phyloP scores from a whole-genome alignment of 352 stramenopile species.

The Globisporangium radiosum region DNA sequence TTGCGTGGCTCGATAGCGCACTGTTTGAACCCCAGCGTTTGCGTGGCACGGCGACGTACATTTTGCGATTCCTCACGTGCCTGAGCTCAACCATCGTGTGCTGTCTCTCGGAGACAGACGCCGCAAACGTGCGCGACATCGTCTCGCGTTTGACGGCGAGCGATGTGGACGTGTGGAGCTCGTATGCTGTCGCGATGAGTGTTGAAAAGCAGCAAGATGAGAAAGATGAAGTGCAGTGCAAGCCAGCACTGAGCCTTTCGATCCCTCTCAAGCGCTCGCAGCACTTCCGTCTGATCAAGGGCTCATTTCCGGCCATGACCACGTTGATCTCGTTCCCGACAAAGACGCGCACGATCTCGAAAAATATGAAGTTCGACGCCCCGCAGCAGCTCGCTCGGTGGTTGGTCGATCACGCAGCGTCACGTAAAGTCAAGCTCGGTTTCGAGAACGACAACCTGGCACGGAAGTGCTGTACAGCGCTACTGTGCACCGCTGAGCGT shows the following conservation, averaged over 20 bases:
- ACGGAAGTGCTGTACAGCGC: constrained; percentile 9
- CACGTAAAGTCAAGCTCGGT: constrained; percentile 13
- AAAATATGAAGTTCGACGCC: constrained; percentile 9
- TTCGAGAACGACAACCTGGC: constrained; percentile 5
- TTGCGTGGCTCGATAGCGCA: constrained; percentile 43
- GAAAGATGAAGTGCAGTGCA: constrained; percentile 4
- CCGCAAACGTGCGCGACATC: not conserved
- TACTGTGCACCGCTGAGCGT: not conserved
- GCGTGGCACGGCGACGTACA: constrained; percentile 53
- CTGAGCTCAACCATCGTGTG: constrained; percentile 4
- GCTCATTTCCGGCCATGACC: constrained; percentile 23
- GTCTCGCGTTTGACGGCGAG: not conserved
- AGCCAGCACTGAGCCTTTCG: not conserved
- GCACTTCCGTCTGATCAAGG: constrained; percentile 28
- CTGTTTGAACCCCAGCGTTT: constrained; percentile 32
- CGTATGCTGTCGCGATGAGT: constrained; percentile 6
- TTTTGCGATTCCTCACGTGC: constrained; percentile 35
- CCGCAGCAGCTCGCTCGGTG: constrained; percentile 15
- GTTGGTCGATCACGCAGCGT: constrained; percentile 14
- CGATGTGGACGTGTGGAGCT: constrained; percentile 3
- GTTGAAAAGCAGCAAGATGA: constrained; percentile 10
- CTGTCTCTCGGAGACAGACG: constrained; percentile 2
- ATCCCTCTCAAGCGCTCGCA: not conserved
- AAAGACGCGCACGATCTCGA: constrained; percentile 10
- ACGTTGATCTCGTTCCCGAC: constrained; percentile 21